Conservation (phyloP, 345 rosid genomes). For the Physaria fendleri region DNA sequence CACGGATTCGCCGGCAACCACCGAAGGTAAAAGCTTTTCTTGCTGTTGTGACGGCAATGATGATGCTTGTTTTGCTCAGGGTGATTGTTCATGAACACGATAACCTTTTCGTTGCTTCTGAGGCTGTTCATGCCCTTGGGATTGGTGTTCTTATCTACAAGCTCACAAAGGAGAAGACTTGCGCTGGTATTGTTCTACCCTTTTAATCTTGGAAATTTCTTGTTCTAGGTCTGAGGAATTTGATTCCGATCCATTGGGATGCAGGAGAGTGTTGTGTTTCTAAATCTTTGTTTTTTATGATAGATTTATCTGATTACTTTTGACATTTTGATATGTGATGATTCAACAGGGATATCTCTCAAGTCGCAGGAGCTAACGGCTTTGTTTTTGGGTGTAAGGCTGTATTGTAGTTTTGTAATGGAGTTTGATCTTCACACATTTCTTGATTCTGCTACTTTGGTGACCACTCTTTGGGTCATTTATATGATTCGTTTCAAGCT, state of each 20-base stretch:
- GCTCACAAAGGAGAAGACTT: conserved; percentile 81
- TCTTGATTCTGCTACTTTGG: conserved; percentile 72
- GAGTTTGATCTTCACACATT: conserved; percentile 83
- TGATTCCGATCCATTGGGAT: background rate
- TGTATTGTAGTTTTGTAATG: conserved; percentile 89
- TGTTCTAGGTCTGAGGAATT: background rate
- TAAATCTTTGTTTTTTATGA: background rate
- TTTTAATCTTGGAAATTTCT: background rate
- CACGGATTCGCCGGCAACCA: conserved; percentile 80
- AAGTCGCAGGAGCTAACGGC: conserved; percentile 92
- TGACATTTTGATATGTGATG: background rate
- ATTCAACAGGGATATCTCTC: conserved; percentile 62
- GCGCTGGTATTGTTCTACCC: conserved; percentile 43
- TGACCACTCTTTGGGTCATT: conserved; percentile 81
- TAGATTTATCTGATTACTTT: background rate
- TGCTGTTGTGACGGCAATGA: conserved; percentile 48
- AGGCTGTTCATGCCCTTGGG: conserved; percentile 80
- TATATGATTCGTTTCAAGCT: conserved; percentile 85
- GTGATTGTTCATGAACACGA: conserved; percentile 77
- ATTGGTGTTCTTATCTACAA: conserved; percentile 79
- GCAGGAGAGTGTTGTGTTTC: background rate
- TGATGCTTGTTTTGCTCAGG: conserved; percentile 58
- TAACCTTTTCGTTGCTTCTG: conserved; percentile 80
- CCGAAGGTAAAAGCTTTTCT: conserved; percentile 68
- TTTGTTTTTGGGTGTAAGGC: conserved; percentile 62